These are phyloP conservation scores for Candolleomyces aberdarensis DNA, from an alignment of 768 basidiomycete genomes.

Conservation along the genomic window DNA sequence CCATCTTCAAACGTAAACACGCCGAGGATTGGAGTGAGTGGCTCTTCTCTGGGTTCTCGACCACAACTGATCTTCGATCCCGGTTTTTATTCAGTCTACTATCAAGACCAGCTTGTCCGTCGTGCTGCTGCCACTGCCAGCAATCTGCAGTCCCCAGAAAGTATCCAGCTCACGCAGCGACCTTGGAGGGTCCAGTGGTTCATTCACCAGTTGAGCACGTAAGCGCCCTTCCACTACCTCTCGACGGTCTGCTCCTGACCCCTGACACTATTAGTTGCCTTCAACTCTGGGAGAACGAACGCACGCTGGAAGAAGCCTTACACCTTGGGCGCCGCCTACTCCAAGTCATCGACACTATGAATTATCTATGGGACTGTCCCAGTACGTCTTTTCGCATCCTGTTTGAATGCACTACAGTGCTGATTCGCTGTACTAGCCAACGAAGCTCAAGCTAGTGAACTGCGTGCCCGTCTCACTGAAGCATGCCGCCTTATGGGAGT, in stretches of 20 bases:
- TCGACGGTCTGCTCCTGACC: background rate
- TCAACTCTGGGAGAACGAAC: conserved; percentile 63
- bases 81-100: conserved; percentile 44
- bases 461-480: background rate
- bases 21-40: conserved; percentile 78
- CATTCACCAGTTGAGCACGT: conserved; percentile 63
- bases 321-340: conserved; percentile 66
- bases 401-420: background rate
- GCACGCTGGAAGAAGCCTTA: conserved; percentile 52
- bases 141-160: conserved; percentile 47
- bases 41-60: background rate
- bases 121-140: conserved; percentile 54
- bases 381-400: conserved; percentile 26
- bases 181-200: conserved; percentile 76
- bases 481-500: background rate
- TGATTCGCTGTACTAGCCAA: background rate
- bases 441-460: background rate
- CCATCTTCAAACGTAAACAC: conserved; percentile 66
- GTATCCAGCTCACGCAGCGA: conserved; percentile 57
- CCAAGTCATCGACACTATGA: conserved; percentile 61
- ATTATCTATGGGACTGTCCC: conserved; percentile 63
- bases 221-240: conserved; percentile 17
- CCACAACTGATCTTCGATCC: background rate
- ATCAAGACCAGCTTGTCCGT: conserved; percentile 65
- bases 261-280: conserved; percentile 46